phyloP scores from a whole-genome alignment of 768 basidiomycete genomes.

The Russula earlei region DNA sequence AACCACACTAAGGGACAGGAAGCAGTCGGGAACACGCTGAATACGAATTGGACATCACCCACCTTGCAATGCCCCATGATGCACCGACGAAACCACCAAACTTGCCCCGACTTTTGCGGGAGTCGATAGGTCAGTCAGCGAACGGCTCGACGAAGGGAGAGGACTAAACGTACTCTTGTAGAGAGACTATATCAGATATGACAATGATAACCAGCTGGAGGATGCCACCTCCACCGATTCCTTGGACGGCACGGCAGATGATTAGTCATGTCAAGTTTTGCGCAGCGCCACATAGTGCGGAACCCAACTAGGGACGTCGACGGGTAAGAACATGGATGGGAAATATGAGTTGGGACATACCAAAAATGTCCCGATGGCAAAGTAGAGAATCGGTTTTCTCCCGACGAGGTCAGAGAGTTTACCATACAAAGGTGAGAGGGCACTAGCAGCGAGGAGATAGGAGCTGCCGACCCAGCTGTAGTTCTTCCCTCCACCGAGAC shows the following conservation, averaged over 20 bases:
- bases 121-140: neutral
- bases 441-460: conserved; percentile 61
- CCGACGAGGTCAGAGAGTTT: conserved; percentile 61
- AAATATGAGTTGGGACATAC: conserved; percentile 31
- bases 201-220: conserved; percentile 70
- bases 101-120: conserved; percentile 58
- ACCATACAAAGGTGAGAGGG: conserved; percentile 66
- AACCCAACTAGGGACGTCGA: conserved; percentile 46
- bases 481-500: conserved; percentile 35
- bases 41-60: neutral
- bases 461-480: conserved; percentile 56
- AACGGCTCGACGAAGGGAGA: neutral
- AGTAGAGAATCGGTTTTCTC: conserved; percentile 62
- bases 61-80: conserved; percentile 66
- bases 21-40: neutral
- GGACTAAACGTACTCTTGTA: conserved; percentile 50
- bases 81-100: conserved; percentile 70
- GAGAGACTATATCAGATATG: conserved; percentile 73
- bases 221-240: conserved; percentile 76
- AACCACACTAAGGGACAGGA: conserved; percentile 36
- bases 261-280: conserved; percentile 74
- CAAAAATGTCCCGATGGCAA: conserved; percentile 58
- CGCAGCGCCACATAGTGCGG: conserved; percentile 73
- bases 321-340: neutral
- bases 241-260: conserved; percentile 68